Base-by-base conservation (phyloP, 305 asterid genomes). In the Fraxinus sp. region DNA sequence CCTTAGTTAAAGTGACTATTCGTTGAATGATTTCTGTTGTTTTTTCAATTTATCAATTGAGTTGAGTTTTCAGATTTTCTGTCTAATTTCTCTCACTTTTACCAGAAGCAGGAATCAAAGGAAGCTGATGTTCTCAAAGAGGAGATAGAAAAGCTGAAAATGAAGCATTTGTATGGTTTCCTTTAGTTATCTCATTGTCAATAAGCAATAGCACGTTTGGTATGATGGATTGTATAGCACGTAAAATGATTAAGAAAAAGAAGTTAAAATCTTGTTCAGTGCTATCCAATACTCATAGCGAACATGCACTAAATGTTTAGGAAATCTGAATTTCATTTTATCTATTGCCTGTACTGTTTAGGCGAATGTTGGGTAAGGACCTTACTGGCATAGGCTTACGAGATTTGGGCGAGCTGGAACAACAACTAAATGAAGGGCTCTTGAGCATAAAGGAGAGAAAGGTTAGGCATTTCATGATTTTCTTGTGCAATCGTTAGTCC, bases 311-410 rank as follows among this genome's bases (percentile, higher is more conserved):
- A 13, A 77, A n/a, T 35, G 22, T 49, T 68, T 10, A 35, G 36
- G 28, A 64, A 79, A 8, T 39, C 46, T 7, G 43, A 37, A 7
- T 37, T 37, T 35, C 72, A 24, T 62, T 32, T 57, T 39, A 66
- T 70, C 75, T 35, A 26, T 11, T 64, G 78, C 30, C 68, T 71
- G 41, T 78, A 62, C 20, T 81, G 78, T 79, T 80, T 75, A 94
- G 98, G 90, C 91, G 77, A 73, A 66, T 91, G 84, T 78, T 90
- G 83, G 96, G 93, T 74, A 90, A 91, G 88, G 92, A 92, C 78
- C 86, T 90, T 28, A 79, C 77, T 26, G 91, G 91, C 24, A 52
- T 91, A 90, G 83, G 86, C 82, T 82, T 90, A 30, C 87, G 82
- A 82, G 97, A 93, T 62, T 80, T 95, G 85, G 86, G 82, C 22